These are phyloP conservation scores for Hypomontagnella submonticulosa DNA, from an alignment of 495 filamentous ascomycete species.

Conservation along the genomic window DNA sequence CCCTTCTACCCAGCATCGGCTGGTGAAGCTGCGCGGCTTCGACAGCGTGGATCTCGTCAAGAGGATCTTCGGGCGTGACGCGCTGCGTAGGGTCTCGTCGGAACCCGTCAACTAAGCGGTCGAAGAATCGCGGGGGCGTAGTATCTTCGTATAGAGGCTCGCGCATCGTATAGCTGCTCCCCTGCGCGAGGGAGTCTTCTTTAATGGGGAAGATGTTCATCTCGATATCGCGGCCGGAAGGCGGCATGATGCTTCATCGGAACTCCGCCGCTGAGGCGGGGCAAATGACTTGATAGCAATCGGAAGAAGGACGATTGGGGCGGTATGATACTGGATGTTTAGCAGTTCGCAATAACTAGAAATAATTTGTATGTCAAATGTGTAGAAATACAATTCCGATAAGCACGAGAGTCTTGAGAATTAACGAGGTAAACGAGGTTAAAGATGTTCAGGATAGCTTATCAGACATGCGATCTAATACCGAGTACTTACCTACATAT, in stretches of 20 bases:
- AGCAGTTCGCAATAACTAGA: not conserved
- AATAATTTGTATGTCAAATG: not conserved
- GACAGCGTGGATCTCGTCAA: conserved; percentile 58
- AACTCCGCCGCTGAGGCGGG: conserved; percentile 21
- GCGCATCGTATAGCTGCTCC: conserved; percentile 55
- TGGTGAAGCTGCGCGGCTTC: conserved; percentile 41
- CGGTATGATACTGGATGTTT: not conserved
- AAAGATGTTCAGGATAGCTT: conserved; percentile 13
- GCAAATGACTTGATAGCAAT: conserved; percentile 7
- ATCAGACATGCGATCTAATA: conserved; percentile 20
- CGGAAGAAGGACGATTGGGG: not conserved
- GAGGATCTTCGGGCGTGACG: conserved; percentile 65
- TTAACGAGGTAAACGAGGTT: not conserved
- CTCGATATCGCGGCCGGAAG: conserved; percentile 50
- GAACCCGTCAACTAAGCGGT: conserved; percentile 79
- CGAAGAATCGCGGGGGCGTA: conserved; percentile 46
- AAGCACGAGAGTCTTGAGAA: not conserved
- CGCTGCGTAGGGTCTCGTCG: conserved; percentile 77
- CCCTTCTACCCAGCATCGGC: conserved; percentile 38
- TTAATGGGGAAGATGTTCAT: conserved; percentile 52
- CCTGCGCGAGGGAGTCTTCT: conserved; percentile 52
- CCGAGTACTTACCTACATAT: no score
- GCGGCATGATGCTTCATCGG: conserved; percentile 38
- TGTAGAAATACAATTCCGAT: not conserved
- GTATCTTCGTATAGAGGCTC: conserved; percentile 51